phyloP scores from a whole-genome alignment of 1,284 basidiomycete species.

The Heterobasidion irregulare region DNA sequence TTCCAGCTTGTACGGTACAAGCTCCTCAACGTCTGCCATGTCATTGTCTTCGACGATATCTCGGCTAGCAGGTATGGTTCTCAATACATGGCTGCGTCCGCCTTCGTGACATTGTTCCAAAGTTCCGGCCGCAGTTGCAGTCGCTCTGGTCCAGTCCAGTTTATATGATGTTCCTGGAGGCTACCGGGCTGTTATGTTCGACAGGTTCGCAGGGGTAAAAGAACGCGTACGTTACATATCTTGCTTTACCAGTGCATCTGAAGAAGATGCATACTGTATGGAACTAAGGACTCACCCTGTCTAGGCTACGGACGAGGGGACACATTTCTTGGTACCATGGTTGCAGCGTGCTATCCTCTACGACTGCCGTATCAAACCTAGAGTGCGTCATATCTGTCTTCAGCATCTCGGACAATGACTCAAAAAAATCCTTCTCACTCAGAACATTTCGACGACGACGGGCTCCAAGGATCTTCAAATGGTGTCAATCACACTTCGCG shows the following conservation, averaged over 20 bases:
- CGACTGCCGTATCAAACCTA: constrained; percentile 96
- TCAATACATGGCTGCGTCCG: too few species aligned
- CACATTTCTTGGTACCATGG: constrained; percentile 95
- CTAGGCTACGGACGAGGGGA: constrained; percentile 88
- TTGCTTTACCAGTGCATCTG: neutral
- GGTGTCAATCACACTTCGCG: constrained; percentile 94
- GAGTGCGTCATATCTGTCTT: constrained; percentile 41
- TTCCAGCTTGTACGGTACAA: neutral
- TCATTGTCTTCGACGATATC: constrained; percentile 10
- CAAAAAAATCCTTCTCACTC: neutral
- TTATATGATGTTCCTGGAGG: constrained; percentile 93
- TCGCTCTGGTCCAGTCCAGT: constrained; percentile 63
- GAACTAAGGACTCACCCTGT: neutral
- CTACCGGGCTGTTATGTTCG: constrained; percentile 96
- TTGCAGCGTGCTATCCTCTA: constrained; percentile 93
- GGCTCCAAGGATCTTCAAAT: constrained; percentile 98
- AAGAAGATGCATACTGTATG: neutral
- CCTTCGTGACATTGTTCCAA: neutral
- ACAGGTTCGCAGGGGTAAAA: constrained; percentile 92
- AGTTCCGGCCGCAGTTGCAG: constrained; percentile 75
- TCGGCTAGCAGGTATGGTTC: constrained; percentile 35
- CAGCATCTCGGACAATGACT: neutral
- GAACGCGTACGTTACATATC: constrained; percentile 41
- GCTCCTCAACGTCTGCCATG: neutral
- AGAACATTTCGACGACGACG: constrained; percentile 97